Percentiles rank a stretch among this genome's conserved stretches.
Evolutionary conservation across 2,329 filamentous ascomycete genomes (phyloP).

Genomic region (Alternaria tenuissima): DNA sequence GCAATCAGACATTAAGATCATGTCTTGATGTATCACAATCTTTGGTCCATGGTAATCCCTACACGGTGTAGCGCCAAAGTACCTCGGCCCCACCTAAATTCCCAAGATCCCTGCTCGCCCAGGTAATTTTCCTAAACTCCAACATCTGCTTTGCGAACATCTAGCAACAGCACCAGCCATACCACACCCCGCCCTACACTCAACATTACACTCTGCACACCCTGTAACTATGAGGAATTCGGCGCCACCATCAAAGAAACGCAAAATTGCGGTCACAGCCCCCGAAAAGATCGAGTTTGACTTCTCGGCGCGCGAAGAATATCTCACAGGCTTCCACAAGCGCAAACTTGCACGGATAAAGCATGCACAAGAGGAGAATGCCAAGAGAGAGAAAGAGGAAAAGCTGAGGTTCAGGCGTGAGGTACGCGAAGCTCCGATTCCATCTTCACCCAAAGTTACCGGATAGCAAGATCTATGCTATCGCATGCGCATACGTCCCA

Average conservation of each 20-base stretch:
- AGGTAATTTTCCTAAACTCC: slow-evolving; percentile 31
- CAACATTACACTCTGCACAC: not conserved
- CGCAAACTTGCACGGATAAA: slow-evolving; percentile 87
- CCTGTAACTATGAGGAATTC: slow-evolving; percentile 11
- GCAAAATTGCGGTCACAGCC: slow-evolving; percentile 51
- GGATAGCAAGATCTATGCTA: not conserved
- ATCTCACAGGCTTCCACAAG: slow-evolving; percentile 95
- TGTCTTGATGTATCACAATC: not conserved
- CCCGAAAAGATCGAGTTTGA: slow-evolving; percentile 90
- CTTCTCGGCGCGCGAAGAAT: slow-evolving; percentile 78
- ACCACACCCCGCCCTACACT: not conserved
- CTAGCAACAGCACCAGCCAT: slow-evolving; percentile 4
- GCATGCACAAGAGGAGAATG: slow-evolving; percentile 81
- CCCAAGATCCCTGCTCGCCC: slow-evolving; percentile 29
- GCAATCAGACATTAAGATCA: not conserved
- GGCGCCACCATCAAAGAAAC: slow-evolving; percentile 44
- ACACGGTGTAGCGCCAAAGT: not conserved
- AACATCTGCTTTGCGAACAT: slow-evolving; percentile 9
- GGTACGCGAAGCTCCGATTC: slow-evolving; percentile 60
- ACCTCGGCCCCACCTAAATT: slow-evolving; percentile 18
- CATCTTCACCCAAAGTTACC: not conserved
- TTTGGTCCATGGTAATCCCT: not conserved
- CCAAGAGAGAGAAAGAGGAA: slow-evolving; percentile 79
- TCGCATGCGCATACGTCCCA: not conserved
- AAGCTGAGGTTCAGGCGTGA: slow-evolving; percentile 76